Conservation (phyloP, 306 rosid species). For the Calophaca sinica region DNA sequence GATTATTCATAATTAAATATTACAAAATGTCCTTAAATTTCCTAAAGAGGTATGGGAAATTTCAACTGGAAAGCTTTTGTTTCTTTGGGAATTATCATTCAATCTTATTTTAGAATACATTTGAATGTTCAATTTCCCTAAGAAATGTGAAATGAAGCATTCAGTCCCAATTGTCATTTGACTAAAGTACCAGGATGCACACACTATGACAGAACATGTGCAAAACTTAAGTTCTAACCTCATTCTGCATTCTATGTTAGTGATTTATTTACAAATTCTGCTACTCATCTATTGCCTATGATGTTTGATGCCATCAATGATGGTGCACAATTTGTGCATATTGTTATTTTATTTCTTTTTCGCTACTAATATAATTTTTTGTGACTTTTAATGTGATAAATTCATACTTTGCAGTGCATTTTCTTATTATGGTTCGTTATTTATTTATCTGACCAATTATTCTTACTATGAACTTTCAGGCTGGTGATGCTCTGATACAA, state of each 20-base stretch:
- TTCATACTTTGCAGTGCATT: background rate
- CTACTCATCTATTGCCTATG: background rate
- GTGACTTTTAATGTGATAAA: background rate
- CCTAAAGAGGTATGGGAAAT: background rate
- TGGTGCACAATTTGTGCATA: constrained; percentile 15
- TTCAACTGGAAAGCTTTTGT: background rate
- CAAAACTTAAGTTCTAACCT: background rate
- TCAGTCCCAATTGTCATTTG: constrained; percentile 16
- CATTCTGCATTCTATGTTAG: background rate
- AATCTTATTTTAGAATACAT: background rate
- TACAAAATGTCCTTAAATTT: background rate
- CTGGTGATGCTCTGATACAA: constrained; percentile 97
- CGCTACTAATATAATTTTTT: background rate
- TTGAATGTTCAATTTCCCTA: constrained; percentile 20
- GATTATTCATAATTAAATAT: background rate
- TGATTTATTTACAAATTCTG: constrained; percentile 17
- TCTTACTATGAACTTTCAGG: constrained; percentile 60
- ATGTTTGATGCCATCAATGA: constrained; percentile 9
- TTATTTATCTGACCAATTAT: constrained; percentile 25
- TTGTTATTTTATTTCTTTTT: constrained; percentile 4
- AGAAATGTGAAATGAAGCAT: background rate
- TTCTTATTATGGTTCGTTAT: background rate
- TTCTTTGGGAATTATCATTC: background rate
- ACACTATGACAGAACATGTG: background rate
- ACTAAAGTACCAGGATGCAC: background rate